Percentiles rank a stretch among this genome's conserved stretches.
phyloP scores from a whole-genome alignment of 2,329 filamentous ascomycete species.

The Fusarium equiseti region DNA sequence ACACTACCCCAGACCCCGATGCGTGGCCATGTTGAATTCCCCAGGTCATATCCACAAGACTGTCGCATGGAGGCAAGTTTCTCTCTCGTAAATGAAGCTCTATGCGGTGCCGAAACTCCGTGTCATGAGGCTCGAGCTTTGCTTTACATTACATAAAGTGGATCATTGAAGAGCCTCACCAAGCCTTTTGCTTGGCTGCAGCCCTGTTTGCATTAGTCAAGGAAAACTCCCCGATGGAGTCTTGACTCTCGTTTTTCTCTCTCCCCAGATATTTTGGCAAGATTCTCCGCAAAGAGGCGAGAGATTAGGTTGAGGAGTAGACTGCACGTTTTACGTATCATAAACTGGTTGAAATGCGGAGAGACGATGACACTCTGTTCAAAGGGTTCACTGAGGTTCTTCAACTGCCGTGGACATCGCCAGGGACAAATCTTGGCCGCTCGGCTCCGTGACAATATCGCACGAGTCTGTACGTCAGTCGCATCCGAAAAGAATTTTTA shows the following conservation, averaged over 20 bases:
- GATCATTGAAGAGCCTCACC: conserved; percentile 31
- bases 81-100: conserved; percentile 7
- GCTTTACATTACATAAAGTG: conserved; percentile 40
- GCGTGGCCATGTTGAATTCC: background rate
- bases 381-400: background rate
- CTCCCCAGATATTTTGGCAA: conserved; percentile 24
- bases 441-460: conserved; percentile 26
- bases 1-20: conserved; percentile 37
- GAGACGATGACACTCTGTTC: background rate
- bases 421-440: background rate
- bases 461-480: conserved; percentile 18
- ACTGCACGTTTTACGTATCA: conserved; percentile 32
- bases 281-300: conserved; percentile 39
- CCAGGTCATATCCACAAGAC: conserved; percentile 5
- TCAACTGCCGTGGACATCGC: background rate
- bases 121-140: conserved; percentile 34
- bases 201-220: conserved; percentile 40
- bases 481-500: conserved; percentile 18
- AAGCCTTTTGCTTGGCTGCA: conserved; percentile 36
- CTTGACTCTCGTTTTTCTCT: conserved; percentile 5
- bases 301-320: conserved; percentile 41
- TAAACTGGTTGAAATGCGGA: conserved; percentile 32
- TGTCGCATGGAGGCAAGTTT: background rate
- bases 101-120: conserved; percentile 35
- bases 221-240: conserved; percentile 26